phyloP scores from a whole-genome alignment of 306 rosid genomes.

The Dalbergia cultrata region DNA sequence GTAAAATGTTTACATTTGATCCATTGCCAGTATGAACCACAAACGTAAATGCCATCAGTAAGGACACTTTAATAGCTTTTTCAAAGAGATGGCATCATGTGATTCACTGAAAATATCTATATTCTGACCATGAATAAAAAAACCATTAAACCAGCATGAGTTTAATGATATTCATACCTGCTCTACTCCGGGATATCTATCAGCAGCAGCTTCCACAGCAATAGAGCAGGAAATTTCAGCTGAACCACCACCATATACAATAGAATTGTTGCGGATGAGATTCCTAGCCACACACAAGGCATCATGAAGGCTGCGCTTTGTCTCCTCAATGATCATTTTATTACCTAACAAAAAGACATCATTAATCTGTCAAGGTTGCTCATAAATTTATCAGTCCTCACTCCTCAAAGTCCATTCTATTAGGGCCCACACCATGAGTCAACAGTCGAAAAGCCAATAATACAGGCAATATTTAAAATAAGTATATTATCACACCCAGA shows the following conservation, averaged over 20 bases:
- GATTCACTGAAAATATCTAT: neutral
- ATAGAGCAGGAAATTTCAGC: conserved; percentile 91
- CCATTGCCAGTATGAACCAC: neutral
- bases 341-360: conserved; percentile 67
- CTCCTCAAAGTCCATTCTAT: neutral
- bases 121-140: conserved; percentile 2
- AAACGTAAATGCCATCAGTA: neutral
- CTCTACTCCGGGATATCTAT: conserved; percentile 91
- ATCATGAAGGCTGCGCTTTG: conserved; percentile 96
- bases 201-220: conserved; percentile 96
- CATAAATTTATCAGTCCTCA: neutral
- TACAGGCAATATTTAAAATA: neutral
- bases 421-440: conserved; percentile 6
- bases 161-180: conserved; percentile 63
- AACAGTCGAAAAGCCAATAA: neutral
- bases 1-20: conserved; percentile 2
- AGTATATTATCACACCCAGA: neutral
- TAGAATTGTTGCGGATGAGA: conserved; percentile 95
- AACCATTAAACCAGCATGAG: neutral
- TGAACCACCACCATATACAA: conserved; percentile 98
- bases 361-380: conserved; percentile 39
- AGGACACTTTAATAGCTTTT: conserved; percentile 2
- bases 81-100: neutral
- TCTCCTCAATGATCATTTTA: conserved; percentile 99
- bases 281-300: conserved; percentile 97